Conservation (phyloP, 2,329 filamentous ascomycete species). For the Ascochyta lentis region DNA sequence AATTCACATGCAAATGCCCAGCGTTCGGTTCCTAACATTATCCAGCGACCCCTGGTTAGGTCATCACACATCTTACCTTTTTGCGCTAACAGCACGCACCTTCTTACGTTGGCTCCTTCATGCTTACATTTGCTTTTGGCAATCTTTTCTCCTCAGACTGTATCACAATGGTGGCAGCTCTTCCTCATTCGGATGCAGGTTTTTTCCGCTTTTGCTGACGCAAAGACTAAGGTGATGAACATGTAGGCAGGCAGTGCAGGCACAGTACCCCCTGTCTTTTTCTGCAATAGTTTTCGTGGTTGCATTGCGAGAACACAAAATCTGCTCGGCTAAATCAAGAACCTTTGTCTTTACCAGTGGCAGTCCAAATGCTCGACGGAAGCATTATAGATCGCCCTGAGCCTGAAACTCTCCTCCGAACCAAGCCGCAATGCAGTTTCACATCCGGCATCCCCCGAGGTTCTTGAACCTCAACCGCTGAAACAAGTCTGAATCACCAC, state of each 20-base stretch:
- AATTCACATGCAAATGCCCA: not conserved
- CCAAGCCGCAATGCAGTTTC: slow-evolving; percentile 8
- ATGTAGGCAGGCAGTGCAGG: not conserved
- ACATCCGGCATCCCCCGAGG: slow-evolving; percentile 1
- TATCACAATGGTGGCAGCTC: not conserved
- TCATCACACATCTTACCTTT: not conserved
- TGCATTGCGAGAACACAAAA: not conserved
- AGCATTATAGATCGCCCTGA: not conserved
- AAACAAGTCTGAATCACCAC: slow-evolving; percentile 2
- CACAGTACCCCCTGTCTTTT: not conserved
- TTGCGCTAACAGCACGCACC: not conserved
- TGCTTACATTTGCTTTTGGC: too few species aligned
- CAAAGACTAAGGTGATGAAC: not conserved
- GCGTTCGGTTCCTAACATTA: not conserved
- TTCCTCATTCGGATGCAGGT: not conserved
- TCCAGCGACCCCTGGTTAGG: slow-evolving; percentile 16
- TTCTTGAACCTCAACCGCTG: not conserved
- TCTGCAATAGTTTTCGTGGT: not conserved
- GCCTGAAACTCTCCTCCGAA: slow-evolving; percentile 2
- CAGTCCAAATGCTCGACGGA: not conserved
- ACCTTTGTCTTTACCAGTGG: too few species aligned
- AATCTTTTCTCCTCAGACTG: too few species aligned
- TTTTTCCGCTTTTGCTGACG: not conserved
- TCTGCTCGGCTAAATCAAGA: not conserved
- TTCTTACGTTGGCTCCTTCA: too few species aligned